Conservation (phyloP, 306 rosid species). For the Begonia loranthoides region DNA sequence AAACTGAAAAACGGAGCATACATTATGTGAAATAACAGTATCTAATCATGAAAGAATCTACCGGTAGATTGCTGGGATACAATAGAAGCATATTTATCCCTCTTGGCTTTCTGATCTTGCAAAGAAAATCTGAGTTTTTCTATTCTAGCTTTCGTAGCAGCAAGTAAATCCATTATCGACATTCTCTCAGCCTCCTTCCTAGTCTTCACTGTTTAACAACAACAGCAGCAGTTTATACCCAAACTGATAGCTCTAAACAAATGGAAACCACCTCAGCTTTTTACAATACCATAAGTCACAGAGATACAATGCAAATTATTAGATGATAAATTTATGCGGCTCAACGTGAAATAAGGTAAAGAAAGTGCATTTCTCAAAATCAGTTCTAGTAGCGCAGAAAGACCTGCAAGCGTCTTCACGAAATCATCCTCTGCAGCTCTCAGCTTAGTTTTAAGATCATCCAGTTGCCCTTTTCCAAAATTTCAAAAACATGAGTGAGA, state of each 20-base stretch:
- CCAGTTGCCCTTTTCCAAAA: conserved; percentile 26
- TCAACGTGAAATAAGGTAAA: no score
- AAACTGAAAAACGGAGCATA: no score
- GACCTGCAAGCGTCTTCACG: conserved; percentile 76
- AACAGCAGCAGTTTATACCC: conserved; percentile 4
- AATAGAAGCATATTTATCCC: conserved; percentile 32
- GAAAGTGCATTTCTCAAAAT: no score
- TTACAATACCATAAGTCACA: conserved; percentile 1
- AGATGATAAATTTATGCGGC: background rate
- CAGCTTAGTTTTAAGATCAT: conserved; percentile 38
- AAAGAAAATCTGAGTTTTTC: conserved; percentile 31
- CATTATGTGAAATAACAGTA: background rate
- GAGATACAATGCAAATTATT: background rate
- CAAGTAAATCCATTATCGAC: conserved; percentile 51
- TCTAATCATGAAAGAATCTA: conserved; percentile 9
- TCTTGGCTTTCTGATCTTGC: conserved; percentile 33
- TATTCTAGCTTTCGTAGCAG: conserved; percentile 36
- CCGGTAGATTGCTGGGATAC: conserved; percentile 41
- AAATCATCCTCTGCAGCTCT: conserved; percentile 72
- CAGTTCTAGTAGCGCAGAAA: background rate
- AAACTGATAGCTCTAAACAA: background rate
- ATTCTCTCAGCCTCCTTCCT: conserved; percentile 71
- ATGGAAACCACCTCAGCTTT: background rate
- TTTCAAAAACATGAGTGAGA: no score
- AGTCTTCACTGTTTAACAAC: conserved; percentile 40